phyloP scores from a whole-genome alignment of 2,329 filamentous ascomycete species.

The Fusarium sp. region DNA sequence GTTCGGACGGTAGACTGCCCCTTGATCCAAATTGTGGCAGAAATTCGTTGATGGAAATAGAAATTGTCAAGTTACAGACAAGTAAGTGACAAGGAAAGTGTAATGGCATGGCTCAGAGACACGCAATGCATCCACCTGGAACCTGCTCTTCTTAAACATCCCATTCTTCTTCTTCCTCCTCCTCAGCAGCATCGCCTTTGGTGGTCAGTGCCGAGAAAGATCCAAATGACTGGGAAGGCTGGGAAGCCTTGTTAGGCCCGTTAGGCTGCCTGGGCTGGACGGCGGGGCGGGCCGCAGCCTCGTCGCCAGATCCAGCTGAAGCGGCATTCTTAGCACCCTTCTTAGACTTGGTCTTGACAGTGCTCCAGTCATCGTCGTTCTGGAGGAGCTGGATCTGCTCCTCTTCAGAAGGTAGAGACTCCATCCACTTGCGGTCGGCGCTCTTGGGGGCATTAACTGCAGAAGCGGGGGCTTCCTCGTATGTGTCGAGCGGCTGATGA shows the following conservation, averaged over 20 bases:
- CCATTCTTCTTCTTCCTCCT: conserved; percentile 62
- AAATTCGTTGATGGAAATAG: conserved; percentile 31
- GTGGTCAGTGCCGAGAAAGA: conserved; percentile 61
- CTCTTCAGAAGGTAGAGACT: conserved; percentile 67
- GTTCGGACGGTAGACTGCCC: conserved; percentile 30
- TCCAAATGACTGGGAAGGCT: conserved; percentile 51
- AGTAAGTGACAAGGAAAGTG: conserved; percentile 20
- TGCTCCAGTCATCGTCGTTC: conserved; percentile 66
- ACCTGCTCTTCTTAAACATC: conserved; percentile 52
- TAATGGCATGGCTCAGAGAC: conserved; percentile 1
- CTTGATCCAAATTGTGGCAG: conserved; percentile 35
- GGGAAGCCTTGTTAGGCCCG: conserved; percentile 41
- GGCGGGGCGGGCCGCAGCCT: conserved; percentile 44
- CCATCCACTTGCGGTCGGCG: conserved; percentile 56
- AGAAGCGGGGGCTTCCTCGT: conserved; percentile 52
- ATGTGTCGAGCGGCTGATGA: conserved; percentile 66
- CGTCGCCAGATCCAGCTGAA: conserved; percentile 49
- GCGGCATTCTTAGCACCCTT: conserved; percentile 52
- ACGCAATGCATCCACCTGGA: conserved; percentile 14
- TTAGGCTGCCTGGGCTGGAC: conserved; percentile 46
- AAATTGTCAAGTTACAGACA: conserved; percentile 32
- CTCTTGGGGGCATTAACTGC: conserved; percentile 46
- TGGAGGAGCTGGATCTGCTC: conserved; percentile 69
- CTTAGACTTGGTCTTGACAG: conserved; percentile 62
- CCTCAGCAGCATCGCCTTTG: conserved; percentile 52